Conservation (phyloP, 345 rosid species). For the Rubroshorea leprosula region DNA sequence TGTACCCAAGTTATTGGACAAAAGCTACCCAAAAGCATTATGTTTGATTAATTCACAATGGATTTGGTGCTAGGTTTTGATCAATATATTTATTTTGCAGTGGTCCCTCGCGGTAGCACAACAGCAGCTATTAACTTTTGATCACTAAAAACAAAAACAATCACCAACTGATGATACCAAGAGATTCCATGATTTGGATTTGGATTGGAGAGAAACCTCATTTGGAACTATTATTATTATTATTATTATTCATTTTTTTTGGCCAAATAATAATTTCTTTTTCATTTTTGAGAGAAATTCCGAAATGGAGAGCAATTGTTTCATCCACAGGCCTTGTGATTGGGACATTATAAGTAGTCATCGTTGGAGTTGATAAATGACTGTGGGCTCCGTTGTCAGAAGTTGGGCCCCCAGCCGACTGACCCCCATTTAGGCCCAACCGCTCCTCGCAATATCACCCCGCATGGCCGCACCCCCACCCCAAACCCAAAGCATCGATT, state of each 20-base stretch:
- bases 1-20: too few species aligned
- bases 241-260: neutral
- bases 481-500: too few species aligned
- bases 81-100: neutral
- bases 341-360: conserved; percentile 8
- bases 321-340: conserved; percentile 25
- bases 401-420: neutral
- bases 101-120: conserved; percentile 1
- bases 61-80: conserved; percentile 3
- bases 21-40: neutral
- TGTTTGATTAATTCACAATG: neutral
- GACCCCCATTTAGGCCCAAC: conserved; percentile 7
- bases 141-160: conserved; percentile 15
- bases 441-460: conserved; percentile 6
- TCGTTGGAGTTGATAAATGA: conserved; percentile 11
- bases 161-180: neutral
- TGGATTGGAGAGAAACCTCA: too few species aligned
- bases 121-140: neutral
- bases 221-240: conserved; percentile 3
- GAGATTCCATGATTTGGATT: conserved; percentile 11
- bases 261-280: neutral
- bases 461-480: neutral
- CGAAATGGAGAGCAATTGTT: too few species aligned
- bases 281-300: too few species aligned
- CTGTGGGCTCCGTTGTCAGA: conserved; percentile 3